A percentile compares a stretch with the other conserved stretches of the same genome.
Conservation (phyloP, 1,139 yeast genomes). For the Candida anutae region DNA sequence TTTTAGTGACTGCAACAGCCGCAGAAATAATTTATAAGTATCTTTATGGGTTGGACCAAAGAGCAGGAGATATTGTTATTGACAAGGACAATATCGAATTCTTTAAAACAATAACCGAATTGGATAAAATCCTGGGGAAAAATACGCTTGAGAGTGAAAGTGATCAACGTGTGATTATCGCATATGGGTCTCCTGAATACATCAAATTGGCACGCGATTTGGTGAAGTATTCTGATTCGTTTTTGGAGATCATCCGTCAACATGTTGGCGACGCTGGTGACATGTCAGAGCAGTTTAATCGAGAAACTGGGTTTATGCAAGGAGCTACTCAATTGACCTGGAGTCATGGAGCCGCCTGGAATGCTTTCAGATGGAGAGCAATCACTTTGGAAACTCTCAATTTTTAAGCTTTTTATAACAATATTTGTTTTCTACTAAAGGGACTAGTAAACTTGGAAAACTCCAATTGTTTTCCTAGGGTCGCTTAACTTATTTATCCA, state of each 20-base stretch:
- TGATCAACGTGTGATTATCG: slow-evolving; percentile 3
- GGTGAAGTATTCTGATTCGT: slow-evolving; percentile 64
- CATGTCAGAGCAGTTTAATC: slow-evolving; percentile 86
- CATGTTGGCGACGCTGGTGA: slow-evolving; percentile 71
- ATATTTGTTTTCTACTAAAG: background rate
- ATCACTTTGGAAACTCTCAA: slow-evolving; percentile 15
- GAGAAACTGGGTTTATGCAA: slow-evolving; percentile 71
- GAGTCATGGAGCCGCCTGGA: slow-evolving; percentile 81
- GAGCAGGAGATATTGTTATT: slow-evolving; percentile 18
- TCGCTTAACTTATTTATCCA: slow-evolving; percentile 3
- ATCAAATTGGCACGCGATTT: slow-evolving; percentile 38
- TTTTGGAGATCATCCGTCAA: slow-evolving; percentile 58
- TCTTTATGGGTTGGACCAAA: slow-evolving; percentile 18
- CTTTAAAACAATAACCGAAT: slow-evolving; percentile 6
- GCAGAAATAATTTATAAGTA: slow-evolving; percentile 48
- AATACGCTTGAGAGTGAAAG: slow-evolving; percentile 3
- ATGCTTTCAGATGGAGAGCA: slow-evolving; percentile 58
- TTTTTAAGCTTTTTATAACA: slow-evolving; percentile 1
- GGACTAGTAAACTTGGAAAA: background rate
- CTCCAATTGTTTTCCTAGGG: background rate
- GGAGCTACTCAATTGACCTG: slow-evolving; percentile 88
- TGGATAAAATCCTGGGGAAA: background rate
- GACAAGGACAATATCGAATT: slow-evolving; percentile 21
- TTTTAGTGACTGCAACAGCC: slow-evolving; percentile 76
- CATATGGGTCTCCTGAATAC: slow-evolving; percentile 41